phyloP scores from a whole-genome alignment of 352 stramenopile species.

The Phytophthora brassicae region DNA sequence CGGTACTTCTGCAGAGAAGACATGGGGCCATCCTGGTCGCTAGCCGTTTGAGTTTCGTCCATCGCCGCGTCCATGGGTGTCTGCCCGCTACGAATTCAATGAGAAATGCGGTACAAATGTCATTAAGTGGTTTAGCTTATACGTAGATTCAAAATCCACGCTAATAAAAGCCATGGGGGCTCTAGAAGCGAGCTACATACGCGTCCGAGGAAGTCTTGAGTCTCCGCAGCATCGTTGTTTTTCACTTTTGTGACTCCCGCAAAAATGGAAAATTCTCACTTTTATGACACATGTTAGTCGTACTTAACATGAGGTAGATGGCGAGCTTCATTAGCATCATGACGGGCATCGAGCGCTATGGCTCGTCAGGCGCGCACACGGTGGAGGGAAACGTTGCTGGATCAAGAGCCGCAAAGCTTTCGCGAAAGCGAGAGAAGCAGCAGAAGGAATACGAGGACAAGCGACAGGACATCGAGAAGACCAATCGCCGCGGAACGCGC shows the following conservation, averaged over 20 bases:
- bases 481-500: conserved; percentile 72
- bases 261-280: too few relatives aligned
- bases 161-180: neutral
- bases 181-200: conserved; percentile 30
- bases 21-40: conserved; percentile 55
- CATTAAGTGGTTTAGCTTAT: neutral
- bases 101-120: conserved; percentile 3
- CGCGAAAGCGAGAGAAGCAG: conserved; percentile 92
- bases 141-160: neutral
- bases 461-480: conserved; percentile 89
- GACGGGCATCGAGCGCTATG: conserved; percentile 79
- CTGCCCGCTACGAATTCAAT: conserved; percentile 18
- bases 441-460: conserved; percentile 93
- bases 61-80: conserved; percentile 3
- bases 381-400: conserved; percentile 96
- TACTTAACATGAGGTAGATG: conserved; percentile 25
- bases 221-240: conserved; percentile 58
- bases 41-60: conserved; percentile 18
- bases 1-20: conserved; percentile 84
- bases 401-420: conserved; percentile 86
- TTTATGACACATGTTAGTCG: conserved; percentile 14
- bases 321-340: conserved; percentile 26
- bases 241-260: too few relatives aligned
- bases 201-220: conserved; percentile 58
- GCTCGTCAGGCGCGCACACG: conserved; percentile 92